phyloP scores from a whole-genome alignment of 2,329 filamentous ascomycete genomes.

The Exophiala xenobiotica region DNA sequence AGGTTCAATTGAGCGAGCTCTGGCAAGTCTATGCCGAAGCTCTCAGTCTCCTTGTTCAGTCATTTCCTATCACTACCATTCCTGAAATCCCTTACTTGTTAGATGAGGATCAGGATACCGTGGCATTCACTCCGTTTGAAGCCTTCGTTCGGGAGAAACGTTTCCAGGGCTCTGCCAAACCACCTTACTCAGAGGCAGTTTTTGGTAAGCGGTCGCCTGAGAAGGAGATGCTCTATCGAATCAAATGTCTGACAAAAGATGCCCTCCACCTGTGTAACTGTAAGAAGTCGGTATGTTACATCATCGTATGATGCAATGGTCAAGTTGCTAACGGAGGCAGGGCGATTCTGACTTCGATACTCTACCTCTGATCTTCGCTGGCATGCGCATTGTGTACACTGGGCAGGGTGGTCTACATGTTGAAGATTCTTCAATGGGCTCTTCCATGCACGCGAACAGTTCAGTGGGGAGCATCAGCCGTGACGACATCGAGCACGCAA shows the following conservation, averaged over 20 bases:
- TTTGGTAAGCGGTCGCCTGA: conserved; percentile 42
- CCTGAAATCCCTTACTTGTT: conserved; percentile 61
- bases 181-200: conserved; percentile 31
- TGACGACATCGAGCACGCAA: conserved; percentile 37
- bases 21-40: conserved; percentile 67
- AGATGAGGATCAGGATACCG: conserved; percentile 65
- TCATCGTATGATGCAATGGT: conserved; percentile 5
- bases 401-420: conserved; percentile 1
- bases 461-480: conserved; percentile 38
- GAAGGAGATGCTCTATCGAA: conserved; percentile 65
- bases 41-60: conserved; percentile 58
- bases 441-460: not conserved
- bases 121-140: conserved; percentile 64
- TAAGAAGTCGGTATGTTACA: conserved; percentile 38
- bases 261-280: conserved; percentile 60
- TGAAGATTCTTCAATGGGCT: not conserved
- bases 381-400: conserved; percentile 15
- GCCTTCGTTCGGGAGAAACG: conserved; percentile 39
- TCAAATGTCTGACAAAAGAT: conserved; percentile 62
- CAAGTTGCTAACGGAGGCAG: conserved; percentile 21
- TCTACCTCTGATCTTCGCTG: conserved; percentile 21
- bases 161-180: conserved; percentile 50
- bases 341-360: conserved; percentile 9
- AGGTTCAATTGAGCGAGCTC: conserved; percentile 59
- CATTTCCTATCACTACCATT: conserved; percentile 59